A percentile compares a stretch with the other conserved stretches of the same genome.
phyloP scores from a whole-genome alignment of 352 stramenopile species.

The Phytophthora pini region DNA sequence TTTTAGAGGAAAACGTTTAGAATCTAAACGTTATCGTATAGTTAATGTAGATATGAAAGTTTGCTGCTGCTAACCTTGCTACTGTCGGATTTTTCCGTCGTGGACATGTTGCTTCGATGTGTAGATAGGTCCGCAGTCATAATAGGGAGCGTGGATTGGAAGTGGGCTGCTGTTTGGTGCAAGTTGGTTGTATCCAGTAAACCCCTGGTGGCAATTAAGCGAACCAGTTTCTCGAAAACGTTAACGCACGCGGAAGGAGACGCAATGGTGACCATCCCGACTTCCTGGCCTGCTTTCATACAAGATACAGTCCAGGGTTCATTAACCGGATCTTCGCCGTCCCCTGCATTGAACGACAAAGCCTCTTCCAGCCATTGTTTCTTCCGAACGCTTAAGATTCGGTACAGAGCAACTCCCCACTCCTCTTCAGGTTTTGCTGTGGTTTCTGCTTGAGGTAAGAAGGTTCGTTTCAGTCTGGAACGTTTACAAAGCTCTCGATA shows the following conservation, averaged over 20 bases:
- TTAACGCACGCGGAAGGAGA: slow-evolving; percentile 44
- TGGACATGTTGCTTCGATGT: slow-evolving; percentile 14
- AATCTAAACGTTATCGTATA: background rate
- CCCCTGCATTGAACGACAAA: slow-evolving; percentile 11
- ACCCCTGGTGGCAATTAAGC: slow-evolving; percentile 54
- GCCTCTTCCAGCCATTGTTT: slow-evolving; percentile 47
- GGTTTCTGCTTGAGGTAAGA: slow-evolving; percentile 10
- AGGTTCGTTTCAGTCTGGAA: background rate
- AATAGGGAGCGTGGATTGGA: slow-evolving; percentile 29
- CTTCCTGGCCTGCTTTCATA: slow-evolving; percentile 27
- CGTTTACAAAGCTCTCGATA: slow-evolving; percentile 56
- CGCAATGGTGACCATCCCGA: slow-evolving; percentile 35
- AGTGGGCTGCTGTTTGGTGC: slow-evolving; percentile 15
- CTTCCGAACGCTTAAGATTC: slow-evolving; percentile 38
- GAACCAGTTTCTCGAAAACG: slow-evolving; percentile 62
- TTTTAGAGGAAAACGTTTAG: background rate
- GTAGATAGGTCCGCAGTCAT: slow-evolving; percentile 17
- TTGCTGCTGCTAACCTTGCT: slow-evolving; percentile 22
- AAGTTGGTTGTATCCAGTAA: slow-evolving; percentile 22
- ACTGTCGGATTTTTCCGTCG: slow-evolving; percentile 20
- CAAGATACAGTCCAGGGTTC: slow-evolving; percentile 39
- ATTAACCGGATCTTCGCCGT: slow-evolving; percentile 10
- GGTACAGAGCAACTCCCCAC: slow-evolving; percentile 52
- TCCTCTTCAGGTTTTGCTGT: slow-evolving; percentile 34
- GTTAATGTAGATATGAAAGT: slow-evolving; percentile 17